Evolutionary conservation across 495 filamentous ascomycete species (phyloP), one percentile per base, ranked within the genome.

Genomic region (Tuber melanosporum): DNA sequence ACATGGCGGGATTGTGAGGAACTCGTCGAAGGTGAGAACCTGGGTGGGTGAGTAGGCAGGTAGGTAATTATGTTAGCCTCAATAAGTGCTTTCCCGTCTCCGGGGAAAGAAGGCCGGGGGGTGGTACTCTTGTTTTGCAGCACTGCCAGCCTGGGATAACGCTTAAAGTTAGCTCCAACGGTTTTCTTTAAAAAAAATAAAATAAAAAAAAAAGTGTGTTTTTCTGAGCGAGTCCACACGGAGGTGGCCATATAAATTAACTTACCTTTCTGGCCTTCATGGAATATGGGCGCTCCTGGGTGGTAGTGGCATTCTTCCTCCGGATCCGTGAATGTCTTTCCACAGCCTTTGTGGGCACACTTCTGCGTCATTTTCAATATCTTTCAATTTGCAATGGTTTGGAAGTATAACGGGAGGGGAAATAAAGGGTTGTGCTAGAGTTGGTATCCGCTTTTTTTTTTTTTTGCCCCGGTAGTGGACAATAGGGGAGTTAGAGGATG

Each of bases 201-300:
- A n/a, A n/a, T n/a, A n/a, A n/a, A n/a, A n/a, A n/a, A n/a, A n/a
- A n/a, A n/a, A n/a, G n/a, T n/a, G 47, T n/a, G 57, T 26, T n/a
- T 26, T 66, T 36, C 14, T 66, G 32, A 70, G 69, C n/a, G 39
- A 52, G 49, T 70, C 45, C 15, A 42, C 15, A 42, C 62, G 19
- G 45, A 69, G n/a, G 32, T 70, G 32, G 41, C 69, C 44, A 71
- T 46, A 74, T 80, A 70, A 76, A 73, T 77, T 43, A 78, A 85
- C 87, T 83, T 87, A 97, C 95, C 95, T 91, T 99, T 99, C 86
- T 98, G 95, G 66, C 95, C 95, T 87, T 99, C 95, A 84, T 99
- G 95, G 85, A 99, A 99, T 82, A 96, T 87, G 75, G 94, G 94
- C 70, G 94, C 94, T 62, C 94, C 94, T 71, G 95, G 93, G 86